These are phyloP conservation scores for Vanrija pseudolonga DNA, from an alignment of 1,284 basidiomycete genomes.

Conservation along the genomic window DNA sequence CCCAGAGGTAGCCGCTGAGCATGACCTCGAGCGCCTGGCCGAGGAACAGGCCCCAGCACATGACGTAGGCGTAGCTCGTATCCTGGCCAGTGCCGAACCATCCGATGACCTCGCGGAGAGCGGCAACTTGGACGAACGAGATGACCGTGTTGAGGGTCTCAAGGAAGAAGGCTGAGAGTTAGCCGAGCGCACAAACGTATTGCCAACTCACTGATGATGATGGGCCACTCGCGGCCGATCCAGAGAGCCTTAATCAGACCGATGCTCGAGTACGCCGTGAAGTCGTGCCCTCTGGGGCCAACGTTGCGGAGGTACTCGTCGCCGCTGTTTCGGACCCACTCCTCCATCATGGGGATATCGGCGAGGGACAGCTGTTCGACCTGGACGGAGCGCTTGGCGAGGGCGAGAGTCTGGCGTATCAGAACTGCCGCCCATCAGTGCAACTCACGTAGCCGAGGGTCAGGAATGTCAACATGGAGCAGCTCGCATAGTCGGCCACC, in stretches of 20 bases:
- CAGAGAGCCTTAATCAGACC: slow-evolving; percentile 31
- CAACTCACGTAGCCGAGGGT: slow-evolving; percentile 35
- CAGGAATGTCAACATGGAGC: slow-evolving; percentile 40
- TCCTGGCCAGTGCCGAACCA: slow-evolving; percentile 29
- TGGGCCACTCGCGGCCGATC: slow-evolving; percentile 25
- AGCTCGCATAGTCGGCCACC: slow-evolving; percentile 43
- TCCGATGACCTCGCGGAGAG: slow-evolving; percentile 40
- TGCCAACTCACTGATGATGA: slow-evolving; percentile 29
- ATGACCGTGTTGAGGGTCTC: slow-evolving; percentile 31
- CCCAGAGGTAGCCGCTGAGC: slow-evolving; percentile 25
- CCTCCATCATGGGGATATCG: slow-evolving; percentile 44
- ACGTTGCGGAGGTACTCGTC: slow-evolving; percentile 7
- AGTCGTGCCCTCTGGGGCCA: slow-evolving; percentile 15
- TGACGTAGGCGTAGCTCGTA: slow-evolving; percentile 40
- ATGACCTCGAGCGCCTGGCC: slow-evolving; percentile 36
- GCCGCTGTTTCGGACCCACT: slow-evolving; percentile 24
- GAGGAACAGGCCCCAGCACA: slow-evolving; percentile 44
- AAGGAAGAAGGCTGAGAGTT: slow-evolving; percentile 26
- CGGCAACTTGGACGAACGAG: slow-evolving; percentile 33
- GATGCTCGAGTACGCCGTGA: slow-evolving; percentile 20
- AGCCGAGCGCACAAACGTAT: not conserved
- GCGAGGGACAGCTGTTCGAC: slow-evolving; percentile 27
- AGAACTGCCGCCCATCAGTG: not conserved
- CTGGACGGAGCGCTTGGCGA: slow-evolving; percentile 26
- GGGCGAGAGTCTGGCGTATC: slow-evolving; percentile 24